These are phyloP conservation scores for Rhodotorula taiwanensis DNA, from an alignment of 768 basidiomycete genomes.

Conservation along the genomic window DNA sequence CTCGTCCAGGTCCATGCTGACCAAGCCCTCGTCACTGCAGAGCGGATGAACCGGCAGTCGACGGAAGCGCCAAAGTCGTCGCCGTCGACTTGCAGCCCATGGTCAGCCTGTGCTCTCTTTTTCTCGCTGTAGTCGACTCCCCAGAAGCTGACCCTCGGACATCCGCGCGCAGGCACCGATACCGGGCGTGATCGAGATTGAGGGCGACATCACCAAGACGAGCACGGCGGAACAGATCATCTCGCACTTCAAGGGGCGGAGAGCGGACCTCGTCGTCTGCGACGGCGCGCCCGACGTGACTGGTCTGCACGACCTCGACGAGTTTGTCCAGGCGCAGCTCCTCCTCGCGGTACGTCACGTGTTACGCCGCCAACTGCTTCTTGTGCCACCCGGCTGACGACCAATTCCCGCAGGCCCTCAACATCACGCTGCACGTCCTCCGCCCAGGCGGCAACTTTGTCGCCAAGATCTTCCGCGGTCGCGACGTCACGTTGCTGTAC, in stretches of 20 bases:
- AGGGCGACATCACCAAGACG: conserved; percentile 49
- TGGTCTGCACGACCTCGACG: conserved; percentile 50
- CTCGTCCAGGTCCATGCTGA: background rate
- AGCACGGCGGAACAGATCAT: conserved; percentile 47
- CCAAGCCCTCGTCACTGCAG: background rate
- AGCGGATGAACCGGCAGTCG: conserved; percentile 1
- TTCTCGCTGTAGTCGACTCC: background rate
- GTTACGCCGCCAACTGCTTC: too few relatives aligned
- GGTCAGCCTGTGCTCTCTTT: conserved; percentile 27
- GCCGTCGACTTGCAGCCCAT: conserved; percentile 46
- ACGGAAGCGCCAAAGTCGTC: conserved; percentile 36
- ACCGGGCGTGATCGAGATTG: conserved; percentile 46
- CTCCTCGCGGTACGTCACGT: conserved; percentile 45
- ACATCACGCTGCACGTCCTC: conserved; percentile 48
- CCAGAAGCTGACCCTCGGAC: background rate
- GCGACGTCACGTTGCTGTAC: conserved; percentile 44
- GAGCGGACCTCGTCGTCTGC: conserved; percentile 50
- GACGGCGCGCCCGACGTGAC: conserved; percentile 52
- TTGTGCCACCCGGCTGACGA: background rate
- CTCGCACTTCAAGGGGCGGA: conserved; percentile 45
- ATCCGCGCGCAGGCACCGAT: conserved; percentile 47
- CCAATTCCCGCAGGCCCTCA: conserved; percentile 44
- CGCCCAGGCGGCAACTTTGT: conserved; percentile 47
- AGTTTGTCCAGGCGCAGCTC: conserved; percentile 49
- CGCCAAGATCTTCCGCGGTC: conserved; percentile 49